Evolutionary conservation across 2,329 filamentous ascomycete genomes (phyloP).

Genomic region (Trichophyton benhamiae): DNA sequence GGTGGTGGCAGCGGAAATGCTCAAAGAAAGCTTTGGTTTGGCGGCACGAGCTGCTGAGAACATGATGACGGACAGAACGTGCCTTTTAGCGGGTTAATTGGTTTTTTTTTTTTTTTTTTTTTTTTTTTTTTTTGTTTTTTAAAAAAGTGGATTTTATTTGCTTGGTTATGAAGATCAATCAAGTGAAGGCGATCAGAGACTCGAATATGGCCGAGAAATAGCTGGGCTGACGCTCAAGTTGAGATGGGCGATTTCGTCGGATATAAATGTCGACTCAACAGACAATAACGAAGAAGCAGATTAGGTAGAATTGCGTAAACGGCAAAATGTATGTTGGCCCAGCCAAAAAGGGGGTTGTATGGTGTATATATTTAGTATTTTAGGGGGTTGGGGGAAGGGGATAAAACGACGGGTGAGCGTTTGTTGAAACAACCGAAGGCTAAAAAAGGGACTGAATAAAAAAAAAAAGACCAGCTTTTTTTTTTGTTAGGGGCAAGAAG

Average conservation of each 20-base stretch:
- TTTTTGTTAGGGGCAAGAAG: not conserved
- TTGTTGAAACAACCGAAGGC: conserved; percentile 2
- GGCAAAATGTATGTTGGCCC: not conserved
- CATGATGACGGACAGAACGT: conserved; percentile 23
- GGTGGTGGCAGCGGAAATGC: conserved; percentile 29
- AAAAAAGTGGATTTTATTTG: not conserved
- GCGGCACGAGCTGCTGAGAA: conserved; percentile 27
- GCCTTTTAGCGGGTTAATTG: not conserved
- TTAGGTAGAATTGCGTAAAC: not conserved
- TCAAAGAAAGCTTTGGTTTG: conserved; percentile 38
- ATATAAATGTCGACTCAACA: not conserved
- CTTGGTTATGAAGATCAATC: not conserved
- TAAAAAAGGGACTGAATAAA: conserved; percentile 1
- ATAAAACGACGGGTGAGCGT: not conserved
- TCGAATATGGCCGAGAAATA: not conserved
- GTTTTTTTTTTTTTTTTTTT: not conserved
- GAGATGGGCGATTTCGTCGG: not conserved
- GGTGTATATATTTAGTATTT: conserved; percentile 3
- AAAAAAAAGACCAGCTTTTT: conserved; percentile 3
- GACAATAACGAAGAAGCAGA: not conserved
- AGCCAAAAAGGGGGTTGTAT: not conserved
- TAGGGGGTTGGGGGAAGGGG: not conserved
- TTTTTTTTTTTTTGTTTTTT: not conserved
- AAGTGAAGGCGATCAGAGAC: not conserved
- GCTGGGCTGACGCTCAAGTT: not conserved